phyloP scores from a whole-genome alignment of 2,329 filamentous ascomycete genomes.

The Trichoderma sp. region DNA sequence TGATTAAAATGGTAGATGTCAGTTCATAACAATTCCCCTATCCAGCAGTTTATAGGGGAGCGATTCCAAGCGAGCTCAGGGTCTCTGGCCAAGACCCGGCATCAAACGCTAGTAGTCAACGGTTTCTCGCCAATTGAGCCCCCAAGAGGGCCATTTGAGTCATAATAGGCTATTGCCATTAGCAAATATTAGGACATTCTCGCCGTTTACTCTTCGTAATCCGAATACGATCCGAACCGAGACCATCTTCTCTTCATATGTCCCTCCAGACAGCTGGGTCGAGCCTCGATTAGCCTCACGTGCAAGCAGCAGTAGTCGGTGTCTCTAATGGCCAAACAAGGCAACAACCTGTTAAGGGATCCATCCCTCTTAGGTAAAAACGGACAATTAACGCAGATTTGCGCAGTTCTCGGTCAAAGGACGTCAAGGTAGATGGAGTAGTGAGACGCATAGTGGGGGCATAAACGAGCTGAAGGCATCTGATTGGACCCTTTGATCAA shows the following conservation, averaged over 20 bases:
- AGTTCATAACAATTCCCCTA: not conserved
- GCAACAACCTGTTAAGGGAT: not conserved
- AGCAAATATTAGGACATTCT: not conserved
- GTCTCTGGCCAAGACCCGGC: not conserved
- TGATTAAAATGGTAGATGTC: not conserved
- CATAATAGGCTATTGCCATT: not conserved
- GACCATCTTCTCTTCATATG: not conserved
- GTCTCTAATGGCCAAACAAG: not conserved
- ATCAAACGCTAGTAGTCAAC: not conserved
- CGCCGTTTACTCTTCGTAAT: not conserved
- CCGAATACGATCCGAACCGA: conserved; percentile 9
- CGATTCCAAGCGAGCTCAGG: not conserved
- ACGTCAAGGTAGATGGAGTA: conserved; percentile 4
- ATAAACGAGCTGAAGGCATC: not conserved
- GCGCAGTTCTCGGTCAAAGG: not conserved
- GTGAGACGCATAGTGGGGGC: conserved; percentile 6
- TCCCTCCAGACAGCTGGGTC: not conserved
- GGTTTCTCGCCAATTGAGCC: not conserved
- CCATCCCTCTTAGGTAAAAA: not conserved
- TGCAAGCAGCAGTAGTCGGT: not conserved
- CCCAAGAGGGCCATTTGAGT: not conserved
- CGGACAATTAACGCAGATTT: conserved; percentile 5
- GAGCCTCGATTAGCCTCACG: not conserved
- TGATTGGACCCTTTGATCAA: not conserved
- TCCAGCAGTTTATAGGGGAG: not conserved